A percentile compares a stretch with the other conserved stretches of the same genome.
Evolutionary conservation across 495 filamentous ascomycete genomes (phyloP).

Genomic region (Eremomyces bilateralis): DNA sequence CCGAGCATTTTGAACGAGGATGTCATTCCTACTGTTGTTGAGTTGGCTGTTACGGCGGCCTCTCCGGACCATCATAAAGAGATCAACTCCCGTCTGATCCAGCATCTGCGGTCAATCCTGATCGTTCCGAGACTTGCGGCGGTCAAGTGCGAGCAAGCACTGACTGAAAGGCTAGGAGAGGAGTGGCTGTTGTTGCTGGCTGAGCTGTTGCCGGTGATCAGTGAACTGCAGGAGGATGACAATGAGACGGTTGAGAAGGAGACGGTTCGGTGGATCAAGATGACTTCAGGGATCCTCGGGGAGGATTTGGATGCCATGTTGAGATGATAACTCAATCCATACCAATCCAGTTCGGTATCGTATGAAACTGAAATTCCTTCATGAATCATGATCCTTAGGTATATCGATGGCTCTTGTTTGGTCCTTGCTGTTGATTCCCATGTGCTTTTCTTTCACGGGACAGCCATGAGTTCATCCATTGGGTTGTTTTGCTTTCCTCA

Average conservation of each 20-base stretch:
- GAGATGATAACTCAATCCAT: too few relatives aligned
- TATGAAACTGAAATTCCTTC: too few relatives aligned
- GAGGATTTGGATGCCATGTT: too few relatives aligned
- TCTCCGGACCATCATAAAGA: slow-evolving; percentile 77
- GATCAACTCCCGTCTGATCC: slow-evolving; percentile 53
- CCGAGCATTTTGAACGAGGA: slow-evolving; percentile 18
- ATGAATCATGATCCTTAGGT: too few relatives aligned
- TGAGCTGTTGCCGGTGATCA: slow-evolving; percentile 88
- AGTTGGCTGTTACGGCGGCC: slow-evolving; percentile 56
- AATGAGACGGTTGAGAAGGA: slow-evolving; percentile 80
- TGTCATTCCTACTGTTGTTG: slow-evolving; percentile 29
- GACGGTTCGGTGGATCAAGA: slow-evolving; percentile 64
- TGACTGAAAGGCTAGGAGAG: slow-evolving; percentile 62
- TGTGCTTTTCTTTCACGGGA: too few relatives aligned
- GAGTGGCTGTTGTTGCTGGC: slow-evolving; percentile 80
- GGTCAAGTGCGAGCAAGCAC: slow-evolving; percentile 50
- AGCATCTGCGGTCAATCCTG: slow-evolving; percentile 48
- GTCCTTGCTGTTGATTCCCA: too few relatives aligned
- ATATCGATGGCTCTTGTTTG: too few relatives aligned
- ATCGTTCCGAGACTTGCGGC: slow-evolving; percentile 49
- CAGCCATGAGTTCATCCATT: too few relatives aligned
- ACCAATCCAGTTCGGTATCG: too few relatives aligned
- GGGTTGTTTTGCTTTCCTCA: too few relatives aligned
- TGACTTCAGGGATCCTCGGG: too few relatives aligned
- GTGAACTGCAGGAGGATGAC: slow-evolving; percentile 86